Conservation (phyloP, 805 yeast species). For the Candida rishiriensis region DNA sequence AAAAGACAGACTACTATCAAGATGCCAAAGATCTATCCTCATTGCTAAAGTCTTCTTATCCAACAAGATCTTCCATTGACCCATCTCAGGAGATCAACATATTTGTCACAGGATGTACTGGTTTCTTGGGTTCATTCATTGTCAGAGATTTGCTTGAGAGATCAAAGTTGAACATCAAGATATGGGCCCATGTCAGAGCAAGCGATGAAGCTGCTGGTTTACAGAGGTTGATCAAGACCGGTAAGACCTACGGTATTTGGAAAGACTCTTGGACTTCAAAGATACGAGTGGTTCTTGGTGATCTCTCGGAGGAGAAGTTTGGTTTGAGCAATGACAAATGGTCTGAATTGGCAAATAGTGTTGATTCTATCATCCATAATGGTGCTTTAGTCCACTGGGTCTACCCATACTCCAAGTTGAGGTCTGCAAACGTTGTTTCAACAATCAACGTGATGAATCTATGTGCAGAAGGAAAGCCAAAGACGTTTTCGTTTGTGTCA, state of each 20-base stretch:
- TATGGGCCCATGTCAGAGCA: slow-evolving; percentile 92
- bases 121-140: slow-evolving; percentile 90
- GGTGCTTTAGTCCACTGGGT: slow-evolving; percentile 99
- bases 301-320: slow-evolving; percentile 65
- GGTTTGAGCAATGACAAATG: slow-evolving; percentile 62
- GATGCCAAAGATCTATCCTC: slow-evolving; percentile 62
- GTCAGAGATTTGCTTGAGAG: slow-evolving; percentile 70
- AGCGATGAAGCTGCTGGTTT: slow-evolving; percentile 60
- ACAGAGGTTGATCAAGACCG: slow-evolving; percentile 70
- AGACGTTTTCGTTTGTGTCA: slow-evolving; percentile 85
- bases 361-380: slow-evolving; percentile 88
- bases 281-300: slow-evolving; percentile 77
- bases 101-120: slow-evolving; percentile 93
- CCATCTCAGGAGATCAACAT: slow-evolving; percentile 35
- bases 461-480: slow-evolving; percentile 76
- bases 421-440: slow-evolving; percentile 90
- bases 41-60: slow-evolving; percentile 40
- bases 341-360: slow-evolving; percentile 47
- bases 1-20: slow-evolving; percentile 48
- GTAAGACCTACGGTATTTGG: slow-evolving; percentile 82
- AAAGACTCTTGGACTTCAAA: slow-evolving; percentile 50
- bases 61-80: slow-evolving; percentile 32
- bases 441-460: slow-evolving; percentile 79
- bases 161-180: slow-evolving; percentile 43
- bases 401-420: slow-evolving; percentile 82